Conservation (phyloP, 768 basidiomycete species). For the Leccinum boreale region DNA sequence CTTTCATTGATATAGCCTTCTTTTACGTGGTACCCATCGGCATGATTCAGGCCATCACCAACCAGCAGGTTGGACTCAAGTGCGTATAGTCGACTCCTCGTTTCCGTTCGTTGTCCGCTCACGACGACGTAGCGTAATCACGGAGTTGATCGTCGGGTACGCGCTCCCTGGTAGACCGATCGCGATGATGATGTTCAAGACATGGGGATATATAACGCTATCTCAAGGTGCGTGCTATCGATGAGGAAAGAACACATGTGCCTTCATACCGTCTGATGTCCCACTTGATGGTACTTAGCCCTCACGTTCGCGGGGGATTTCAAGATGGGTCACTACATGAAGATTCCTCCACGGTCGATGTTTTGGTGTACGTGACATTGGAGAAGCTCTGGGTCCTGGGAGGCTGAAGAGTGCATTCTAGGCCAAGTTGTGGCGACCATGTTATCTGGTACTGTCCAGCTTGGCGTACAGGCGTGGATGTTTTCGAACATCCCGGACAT, state of each 20-base stretch:
- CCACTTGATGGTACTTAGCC: slow-evolving; percentile 28
- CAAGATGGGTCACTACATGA: slow-evolving; percentile 76
- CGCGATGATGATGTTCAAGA: slow-evolving; percentile 81
- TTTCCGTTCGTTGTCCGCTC: not conserved
- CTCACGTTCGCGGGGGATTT: slow-evolving; percentile 68
- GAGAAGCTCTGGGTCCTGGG: not conserved
- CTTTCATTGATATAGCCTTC: slow-evolving; percentile 28
- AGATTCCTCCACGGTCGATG: slow-evolving; percentile 64
- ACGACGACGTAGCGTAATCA: slow-evolving; percentile 45
- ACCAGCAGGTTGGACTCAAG: slow-evolving; percentile 67
- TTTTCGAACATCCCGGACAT: slow-evolving; percentile 39
- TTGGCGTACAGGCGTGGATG: slow-evolving; percentile 66
- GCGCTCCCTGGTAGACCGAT: slow-evolving; percentile 60
- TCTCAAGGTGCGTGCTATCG: slow-evolving; percentile 30
- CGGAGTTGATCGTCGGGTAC: slow-evolving; percentile 66
- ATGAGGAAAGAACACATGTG: no score
- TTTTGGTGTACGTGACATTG: slow-evolving; percentile 43
- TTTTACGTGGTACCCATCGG: slow-evolving; percentile 76
- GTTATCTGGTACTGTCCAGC: slow-evolving; percentile 63
- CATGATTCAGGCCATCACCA: slow-evolving; percentile 75
- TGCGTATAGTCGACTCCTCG: not conserved
- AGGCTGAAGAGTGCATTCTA: not conserved
- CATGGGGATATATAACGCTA: slow-evolving; percentile 69
- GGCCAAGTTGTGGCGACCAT: slow-evolving; percentile 60
- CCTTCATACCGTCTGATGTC: not conserved